Evolutionary conservation across 1,284 basidiomycete genomes (phyloP).

Genomic region (Pseudozyma sp.): DNA sequence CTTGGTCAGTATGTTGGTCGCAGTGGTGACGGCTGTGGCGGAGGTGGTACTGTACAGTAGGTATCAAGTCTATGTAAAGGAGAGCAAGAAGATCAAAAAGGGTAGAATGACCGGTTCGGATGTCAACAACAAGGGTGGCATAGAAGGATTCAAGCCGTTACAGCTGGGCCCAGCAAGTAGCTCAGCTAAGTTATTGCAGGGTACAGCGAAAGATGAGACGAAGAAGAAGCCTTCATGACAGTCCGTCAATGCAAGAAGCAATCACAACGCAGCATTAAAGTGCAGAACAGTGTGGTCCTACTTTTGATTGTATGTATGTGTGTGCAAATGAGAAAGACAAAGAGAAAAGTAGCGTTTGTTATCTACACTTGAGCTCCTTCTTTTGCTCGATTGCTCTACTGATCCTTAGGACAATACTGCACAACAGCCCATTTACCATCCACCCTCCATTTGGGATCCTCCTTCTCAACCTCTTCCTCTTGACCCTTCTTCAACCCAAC

Average conservation of each 20-base stretch:
- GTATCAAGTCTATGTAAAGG: conserved; percentile 31
- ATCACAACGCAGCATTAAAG: neutral
- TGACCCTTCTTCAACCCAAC: conserved; percentile 60
- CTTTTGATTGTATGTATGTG: neutral
- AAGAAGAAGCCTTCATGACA: conserved; percentile 20
- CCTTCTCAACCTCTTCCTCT: conserved; percentile 43
- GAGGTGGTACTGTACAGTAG: conserved; percentile 46
- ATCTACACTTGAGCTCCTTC: neutral
- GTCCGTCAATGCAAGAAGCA: neutral
- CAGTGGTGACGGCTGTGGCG: conserved; percentile 30
- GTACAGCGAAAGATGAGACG: neutral
- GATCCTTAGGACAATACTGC: conserved; percentile 41
- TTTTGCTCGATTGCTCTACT: conserved; percentile 14
- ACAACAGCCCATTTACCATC: conserved; percentile 64
- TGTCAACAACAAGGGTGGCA: neutral
- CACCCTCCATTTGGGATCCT: conserved; percentile 61
- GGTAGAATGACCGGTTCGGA: conserved; percentile 39
- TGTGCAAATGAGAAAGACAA: too few relatives aligned
- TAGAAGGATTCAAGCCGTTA: conserved; percentile 27
- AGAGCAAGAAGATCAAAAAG: conserved; percentile 24
- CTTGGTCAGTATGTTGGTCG: conserved; percentile 29
- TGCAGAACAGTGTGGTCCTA: neutral
- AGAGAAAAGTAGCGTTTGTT: neutral
- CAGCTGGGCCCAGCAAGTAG: conserved; percentile 5
- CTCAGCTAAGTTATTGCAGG: neutral